Evolutionary conservation across 164 flowering plant genomes (phyloP).

Genomic region (Liriodendron chinense): DNA sequence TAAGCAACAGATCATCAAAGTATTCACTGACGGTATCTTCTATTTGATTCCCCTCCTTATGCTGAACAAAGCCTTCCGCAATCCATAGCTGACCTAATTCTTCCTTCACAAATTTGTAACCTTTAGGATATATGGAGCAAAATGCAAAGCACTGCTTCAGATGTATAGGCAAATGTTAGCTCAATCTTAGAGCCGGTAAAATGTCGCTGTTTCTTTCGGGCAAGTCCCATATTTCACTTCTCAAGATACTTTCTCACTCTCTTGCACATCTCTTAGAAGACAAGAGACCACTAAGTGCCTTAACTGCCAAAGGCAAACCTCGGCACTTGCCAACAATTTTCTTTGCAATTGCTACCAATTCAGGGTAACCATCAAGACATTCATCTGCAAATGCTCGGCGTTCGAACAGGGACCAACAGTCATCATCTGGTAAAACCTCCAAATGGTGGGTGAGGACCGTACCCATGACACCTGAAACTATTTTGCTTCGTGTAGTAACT

Average conservation of each 20-base stretch:
- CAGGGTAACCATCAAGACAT: background rate
- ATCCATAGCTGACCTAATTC: slow-evolving; percentile 3
- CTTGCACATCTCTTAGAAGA: background rate
- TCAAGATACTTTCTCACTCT: slow-evolving; percentile 7
- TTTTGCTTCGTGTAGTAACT: slow-evolving; percentile 6
- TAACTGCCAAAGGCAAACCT: slow-evolving; percentile 12
- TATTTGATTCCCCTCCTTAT: background rate
- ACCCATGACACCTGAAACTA: background rate
- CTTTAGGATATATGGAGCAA: slow-evolving; percentile 14
- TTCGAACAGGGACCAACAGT: slow-evolving; percentile 12
- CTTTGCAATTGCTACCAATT: background rate
- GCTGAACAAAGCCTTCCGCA: slow-evolving; percentile 6
- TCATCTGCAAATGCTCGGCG: slow-evolving; percentile 6
- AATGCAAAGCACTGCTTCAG: slow-evolving; percentile 8
- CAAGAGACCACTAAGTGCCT: slow-evolving; percentile 3
- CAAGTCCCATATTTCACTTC: slow-evolving; percentile 2
- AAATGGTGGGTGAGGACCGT: background rate
- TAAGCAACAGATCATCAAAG: slow-evolving; percentile 1
- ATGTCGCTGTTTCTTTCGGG: background rate
- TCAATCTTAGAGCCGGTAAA: background rate
- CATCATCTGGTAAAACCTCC: background rate
- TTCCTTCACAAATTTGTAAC: background rate
- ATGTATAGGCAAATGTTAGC: slow-evolving; percentile 9
- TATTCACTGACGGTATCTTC: background rate
- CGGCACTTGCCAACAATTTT: slow-evolving; percentile 9